These are phyloP conservation scores for Paecilomyces variotii DNA, from an alignment of 2,329 filamentous ascomycete genomes.

Conservation along the genomic window DNA sequence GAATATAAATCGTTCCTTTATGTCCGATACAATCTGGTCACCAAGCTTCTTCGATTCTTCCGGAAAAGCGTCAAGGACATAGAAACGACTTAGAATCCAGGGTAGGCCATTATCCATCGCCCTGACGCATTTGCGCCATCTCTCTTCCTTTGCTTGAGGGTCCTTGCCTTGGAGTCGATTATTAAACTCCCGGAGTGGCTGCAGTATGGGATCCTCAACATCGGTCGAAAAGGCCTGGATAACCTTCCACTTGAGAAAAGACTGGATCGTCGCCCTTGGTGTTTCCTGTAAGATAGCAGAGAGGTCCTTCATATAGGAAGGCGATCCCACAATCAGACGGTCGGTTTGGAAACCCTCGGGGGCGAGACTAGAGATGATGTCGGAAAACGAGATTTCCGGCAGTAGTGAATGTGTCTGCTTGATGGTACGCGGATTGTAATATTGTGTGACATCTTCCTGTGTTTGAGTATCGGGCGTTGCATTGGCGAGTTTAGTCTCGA, in stretches of 20 bases:
- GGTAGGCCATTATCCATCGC: conserved; percentile 52
- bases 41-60: conserved; percentile 58
- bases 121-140: conserved; percentile 58
- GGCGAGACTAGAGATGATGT: conserved; percentile 45
- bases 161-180: conserved; percentile 57
- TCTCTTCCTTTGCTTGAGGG: conserved; percentile 53
- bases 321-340: conserved; percentile 52
- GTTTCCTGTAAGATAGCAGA: conserved; percentile 49
- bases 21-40: conserved; percentile 61
- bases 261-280: conserved; percentile 48
- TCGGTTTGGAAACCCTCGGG: conserved; percentile 45
- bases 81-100: conserved; percentile 66
- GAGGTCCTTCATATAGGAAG: conserved; percentile 53
- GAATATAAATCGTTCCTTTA: conserved; percentile 58
- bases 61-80: conserved; percentile 60
- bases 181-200: conserved; percentile 52
- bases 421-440: conserved; percentile 57
- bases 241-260: conserved; percentile 59
- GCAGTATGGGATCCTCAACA: conserved; percentile 53
- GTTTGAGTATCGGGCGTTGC: conserved; percentile 52
- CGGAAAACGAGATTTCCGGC: conserved; percentile 49
- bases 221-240: conserved; percentile 46
- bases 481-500: conserved; percentile 54
- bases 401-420: conserved; percentile 48
- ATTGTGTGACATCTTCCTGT: conserved; percentile 55